Evolutionary conservation across 495 filamentous ascomycete genomes (phyloP).

Genomic region (Aspergillus carlsbadensis): DNA sequence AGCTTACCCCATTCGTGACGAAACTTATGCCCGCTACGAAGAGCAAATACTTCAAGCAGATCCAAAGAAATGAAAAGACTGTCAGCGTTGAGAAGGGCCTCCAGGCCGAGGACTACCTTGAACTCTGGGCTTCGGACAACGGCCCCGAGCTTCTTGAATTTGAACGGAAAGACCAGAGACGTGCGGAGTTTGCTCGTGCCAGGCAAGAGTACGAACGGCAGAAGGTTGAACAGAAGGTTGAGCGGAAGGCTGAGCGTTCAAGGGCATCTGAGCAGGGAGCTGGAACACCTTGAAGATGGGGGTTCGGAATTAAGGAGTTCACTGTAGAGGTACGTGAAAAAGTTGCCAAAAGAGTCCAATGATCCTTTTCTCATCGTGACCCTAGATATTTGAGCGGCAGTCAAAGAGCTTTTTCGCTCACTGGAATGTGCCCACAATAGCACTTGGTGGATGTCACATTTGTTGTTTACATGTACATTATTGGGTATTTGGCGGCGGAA

Average conservation of each 20-base stretch:
- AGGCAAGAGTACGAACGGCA: neutral
- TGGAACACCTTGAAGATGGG: too few species aligned
- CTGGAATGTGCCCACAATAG: neutral
- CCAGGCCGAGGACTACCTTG: slow-evolving; percentile 37
- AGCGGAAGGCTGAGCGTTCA: neutral
- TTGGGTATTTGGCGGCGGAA: slow-evolving; percentile 2
- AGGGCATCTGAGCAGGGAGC: neutral
- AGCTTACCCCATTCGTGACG: slow-evolving; percentile 90
- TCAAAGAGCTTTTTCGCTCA: neutral
- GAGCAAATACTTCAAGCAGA: slow-evolving; percentile 35
- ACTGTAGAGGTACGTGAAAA: neutral
- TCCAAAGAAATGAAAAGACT: slow-evolving; percentile 25
- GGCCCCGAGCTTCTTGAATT: slow-evolving; percentile 31
- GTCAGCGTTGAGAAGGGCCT: slow-evolving; percentile 32
- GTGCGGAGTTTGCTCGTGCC: neutral
- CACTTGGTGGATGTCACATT: neutral
- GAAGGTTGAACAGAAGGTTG: neutral
- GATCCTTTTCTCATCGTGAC: neutral
- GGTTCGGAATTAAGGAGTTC: too few species aligned
- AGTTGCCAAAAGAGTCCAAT: neutral
- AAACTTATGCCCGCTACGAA: slow-evolving; percentile 51
- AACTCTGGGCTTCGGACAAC: slow-evolving; percentile 41
- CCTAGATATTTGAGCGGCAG: neutral
- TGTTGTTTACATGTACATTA: slow-evolving; percentile 24
- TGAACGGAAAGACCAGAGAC: slow-evolving; percentile 25